These are phyloP conservation scores for Fusarium guadeloupense DNA, from an alignment of 2,329 filamentous ascomycete genomes.

Conservation along the genomic window DNA sequence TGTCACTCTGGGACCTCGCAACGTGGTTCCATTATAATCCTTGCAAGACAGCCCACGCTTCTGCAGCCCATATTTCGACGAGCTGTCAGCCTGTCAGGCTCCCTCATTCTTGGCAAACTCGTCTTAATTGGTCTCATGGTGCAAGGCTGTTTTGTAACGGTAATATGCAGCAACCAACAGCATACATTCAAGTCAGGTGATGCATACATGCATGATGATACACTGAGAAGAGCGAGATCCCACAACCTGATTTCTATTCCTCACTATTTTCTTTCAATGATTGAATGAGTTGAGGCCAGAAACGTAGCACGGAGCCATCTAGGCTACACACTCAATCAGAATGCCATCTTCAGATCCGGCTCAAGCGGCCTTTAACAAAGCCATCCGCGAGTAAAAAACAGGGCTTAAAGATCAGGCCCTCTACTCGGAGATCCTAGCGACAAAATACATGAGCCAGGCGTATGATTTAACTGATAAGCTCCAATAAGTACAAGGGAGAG, in stretches of 20 bases:
- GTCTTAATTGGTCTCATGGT: too few relatives aligned
- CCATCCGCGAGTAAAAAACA: conserved; percentile 21
- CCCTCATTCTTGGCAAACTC: too few relatives aligned
- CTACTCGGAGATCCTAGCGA: conserved; percentile 31
- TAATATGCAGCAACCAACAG: too few relatives aligned
- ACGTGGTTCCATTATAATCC: conserved; percentile 62
- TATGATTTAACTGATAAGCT: conserved; percentile 47
- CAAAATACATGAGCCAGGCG: conserved; percentile 45
- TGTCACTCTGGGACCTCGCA: too few relatives aligned
- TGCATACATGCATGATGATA: neutral
- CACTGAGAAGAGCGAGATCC: neutral
- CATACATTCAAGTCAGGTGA: neutral
- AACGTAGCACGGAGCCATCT: neutral
- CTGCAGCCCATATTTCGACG: too few relatives aligned
- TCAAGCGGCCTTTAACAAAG: conserved; percentile 1
- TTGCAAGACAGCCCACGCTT: conserved; percentile 59
- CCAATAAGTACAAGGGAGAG: conserved; percentile 22
- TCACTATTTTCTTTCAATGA: neutral
- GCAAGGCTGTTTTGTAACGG: too few relatives aligned
- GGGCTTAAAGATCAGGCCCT: conserved; percentile 22
- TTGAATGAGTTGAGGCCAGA: neutral
- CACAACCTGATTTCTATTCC: neutral
- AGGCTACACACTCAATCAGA: neutral
- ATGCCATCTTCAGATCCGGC: neutral
- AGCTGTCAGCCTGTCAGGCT: too few relatives aligned